Conservation (phyloP, 2,329 filamentous ascomycete genomes). For the Alternaria infectoria region DNA sequence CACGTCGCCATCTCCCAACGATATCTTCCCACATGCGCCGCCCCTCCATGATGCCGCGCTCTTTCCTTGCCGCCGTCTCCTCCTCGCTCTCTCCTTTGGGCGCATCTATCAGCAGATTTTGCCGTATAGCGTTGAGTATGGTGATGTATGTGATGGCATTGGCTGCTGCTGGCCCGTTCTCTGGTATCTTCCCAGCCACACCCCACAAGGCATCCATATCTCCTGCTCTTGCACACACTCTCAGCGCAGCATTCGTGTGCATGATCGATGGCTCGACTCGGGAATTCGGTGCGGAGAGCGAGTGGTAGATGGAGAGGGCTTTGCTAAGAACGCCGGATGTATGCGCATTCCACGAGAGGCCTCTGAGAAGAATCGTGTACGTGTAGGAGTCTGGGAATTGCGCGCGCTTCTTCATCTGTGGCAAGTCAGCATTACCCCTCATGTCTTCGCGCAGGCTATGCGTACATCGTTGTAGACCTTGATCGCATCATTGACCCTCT, state of each 20-base stretch:
- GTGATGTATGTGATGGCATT: constrained; percentile 79
- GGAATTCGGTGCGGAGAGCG: constrained; percentile 69
- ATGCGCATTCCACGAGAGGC: constrained; percentile 68
- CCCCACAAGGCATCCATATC: constrained; percentile 84
- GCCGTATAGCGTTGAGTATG: constrained; percentile 76
- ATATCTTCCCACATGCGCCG: constrained; percentile 83
- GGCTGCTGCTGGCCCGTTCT: constrained; percentile 66
- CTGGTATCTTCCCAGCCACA: constrained; percentile 74
- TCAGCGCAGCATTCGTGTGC: constrained; percentile 87
- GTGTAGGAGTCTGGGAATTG: constrained; percentile 82
- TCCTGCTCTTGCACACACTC: constrained; percentile 74
- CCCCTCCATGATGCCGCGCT: constrained; percentile 67
- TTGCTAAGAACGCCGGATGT: constrained; percentile 67
- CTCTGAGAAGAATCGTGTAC: constrained; percentile 82
- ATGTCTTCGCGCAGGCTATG: background rate
- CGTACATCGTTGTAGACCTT: constrained; percentile 87
- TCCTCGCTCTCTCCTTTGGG: constrained; percentile 38
- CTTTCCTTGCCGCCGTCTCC: constrained; percentile 34
- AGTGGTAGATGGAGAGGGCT: constrained; percentile 78
- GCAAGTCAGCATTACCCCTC: constrained; percentile 16
- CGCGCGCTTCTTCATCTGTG: constrained; percentile 87
- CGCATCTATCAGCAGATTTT: constrained; percentile 32
- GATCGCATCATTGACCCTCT: constrained; percentile 68
- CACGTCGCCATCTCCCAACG: constrained; percentile 74
- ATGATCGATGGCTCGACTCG: constrained; percentile 74